A percentile compares a stretch with the other conserved stretches of the same genome.
phyloP scores from a whole-genome alignment of 352 stramenopile species.

The Phytopythium sindhum region DNA sequence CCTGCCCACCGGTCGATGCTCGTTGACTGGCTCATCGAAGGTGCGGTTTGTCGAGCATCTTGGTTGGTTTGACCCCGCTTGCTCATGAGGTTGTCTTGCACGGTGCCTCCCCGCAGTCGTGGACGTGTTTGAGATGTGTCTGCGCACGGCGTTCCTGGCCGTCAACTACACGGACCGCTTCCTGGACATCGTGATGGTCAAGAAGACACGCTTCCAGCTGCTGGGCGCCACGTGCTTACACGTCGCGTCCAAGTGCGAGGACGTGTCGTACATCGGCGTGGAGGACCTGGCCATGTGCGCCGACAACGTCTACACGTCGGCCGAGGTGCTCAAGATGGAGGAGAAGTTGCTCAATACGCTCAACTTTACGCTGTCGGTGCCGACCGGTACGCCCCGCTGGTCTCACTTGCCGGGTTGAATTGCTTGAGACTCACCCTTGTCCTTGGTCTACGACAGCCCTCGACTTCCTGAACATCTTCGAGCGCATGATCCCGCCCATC shows the following conservation, averaged over 20 bases:
- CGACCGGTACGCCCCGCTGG: constrained; percentile 47
- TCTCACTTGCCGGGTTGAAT: neutral
- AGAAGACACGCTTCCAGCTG: constrained; percentile 87
- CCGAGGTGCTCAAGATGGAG: constrained; percentile 90
- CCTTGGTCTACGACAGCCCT: constrained; percentile 38
- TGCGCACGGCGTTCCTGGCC: constrained; percentile 87
- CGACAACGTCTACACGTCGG: constrained; percentile 88
- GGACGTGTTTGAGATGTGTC: constrained; percentile 91
- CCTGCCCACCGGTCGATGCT: constrained; percentile 88
- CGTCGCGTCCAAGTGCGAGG: constrained; percentile 90
- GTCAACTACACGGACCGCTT: constrained; percentile 90
- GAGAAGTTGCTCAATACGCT: constrained; percentile 91
- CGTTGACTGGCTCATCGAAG: constrained; percentile 91
- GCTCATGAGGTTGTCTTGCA: neutral
- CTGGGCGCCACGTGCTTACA: constrained; percentile 89
- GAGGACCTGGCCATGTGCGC: constrained; percentile 90
- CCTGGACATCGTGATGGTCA: constrained; percentile 86
- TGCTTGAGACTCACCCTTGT: neutral
- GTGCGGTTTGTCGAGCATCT: constrained; percentile 22
- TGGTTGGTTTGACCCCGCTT: neutral
- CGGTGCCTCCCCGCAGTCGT: constrained; percentile 54
- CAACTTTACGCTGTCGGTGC: constrained; percentile 88
- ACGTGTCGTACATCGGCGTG: constrained; percentile 91
- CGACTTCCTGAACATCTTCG: constrained; percentile 89
- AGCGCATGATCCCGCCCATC: constrained; percentile 83